A percentile compares a stretch with the other conserved stretches of the same genome.
Evolutionary conservation across 1,139 yeast species (phyloP).

Genomic region (Blastobotrys aristatus): DNA sequence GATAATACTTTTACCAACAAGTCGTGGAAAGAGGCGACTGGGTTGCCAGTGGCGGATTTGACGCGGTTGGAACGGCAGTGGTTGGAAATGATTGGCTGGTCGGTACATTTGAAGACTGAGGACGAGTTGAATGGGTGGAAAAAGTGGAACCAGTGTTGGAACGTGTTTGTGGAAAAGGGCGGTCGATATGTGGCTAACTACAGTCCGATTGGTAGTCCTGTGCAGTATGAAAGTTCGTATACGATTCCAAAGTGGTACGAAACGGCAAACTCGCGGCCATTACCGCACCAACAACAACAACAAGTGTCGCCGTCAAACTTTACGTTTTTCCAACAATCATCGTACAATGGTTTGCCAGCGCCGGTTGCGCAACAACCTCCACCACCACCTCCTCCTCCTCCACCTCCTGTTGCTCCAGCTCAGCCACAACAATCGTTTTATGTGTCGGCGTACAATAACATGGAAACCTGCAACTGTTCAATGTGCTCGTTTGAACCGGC

Average conservation of each 20-base stretch:
- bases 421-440: slow-evolving; percentile 18
- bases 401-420: not conserved
- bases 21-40: slow-evolving; percentile 95
- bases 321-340: slow-evolving; percentile 22
- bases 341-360: no score
- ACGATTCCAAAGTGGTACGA: slow-evolving; percentile 28
- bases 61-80: slow-evolving; percentile 70
- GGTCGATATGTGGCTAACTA: not conserved
- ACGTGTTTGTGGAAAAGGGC: slow-evolving; percentile 16
- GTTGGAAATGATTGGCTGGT: slow-evolving; percentile 44
- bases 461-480: slow-evolving; percentile 22
- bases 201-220: slow-evolving; percentile 9
- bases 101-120: slow-evolving; percentile 28
- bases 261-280: slow-evolving; percentile 16
- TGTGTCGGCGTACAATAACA: slow-evolving; percentile 21
- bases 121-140: slow-evolving; percentile 35
- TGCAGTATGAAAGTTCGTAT: slow-evolving; percentile 10
- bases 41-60: slow-evolving; percentile 55
- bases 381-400: not conserved
- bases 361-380: slow-evolving; percentile 10
- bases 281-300: not conserved
- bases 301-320: slow-evolving; percentile 3
- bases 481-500: slow-evolving; percentile 19
- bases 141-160: slow-evolving; percentile 38
- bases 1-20: slow-evolving; percentile 94